phyloP scores from a whole-genome alignment of 129 eudicot genomes.

The Escallonia herrerae region DNA sequence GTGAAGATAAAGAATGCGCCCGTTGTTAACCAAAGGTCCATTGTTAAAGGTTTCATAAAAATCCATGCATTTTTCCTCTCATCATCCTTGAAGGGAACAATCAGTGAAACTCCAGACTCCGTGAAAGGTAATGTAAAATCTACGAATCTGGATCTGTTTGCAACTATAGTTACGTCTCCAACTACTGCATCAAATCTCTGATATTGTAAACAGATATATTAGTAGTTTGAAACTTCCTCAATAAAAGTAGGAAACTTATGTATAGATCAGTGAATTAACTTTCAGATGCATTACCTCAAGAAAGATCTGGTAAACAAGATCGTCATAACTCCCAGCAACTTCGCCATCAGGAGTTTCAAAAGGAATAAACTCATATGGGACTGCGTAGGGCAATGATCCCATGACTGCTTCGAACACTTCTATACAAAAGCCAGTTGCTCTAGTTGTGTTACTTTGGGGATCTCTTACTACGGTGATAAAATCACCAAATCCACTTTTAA shows the following conservation, averaged over 20 bases:
- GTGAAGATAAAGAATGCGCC: slow-evolving; percentile 24
- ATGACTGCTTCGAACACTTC: slow-evolving; percentile 34
- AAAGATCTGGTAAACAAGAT: slow-evolving; percentile 13
- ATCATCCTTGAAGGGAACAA: slow-evolving; percentile 23
- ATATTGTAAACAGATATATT: neutral
- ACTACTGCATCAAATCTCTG: slow-evolving; percentile 45
- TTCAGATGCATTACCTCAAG: slow-evolving; percentile 11
- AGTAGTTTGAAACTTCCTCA: neutral
- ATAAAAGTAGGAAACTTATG: neutral
- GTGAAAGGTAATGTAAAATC: slow-evolving; percentile 45
- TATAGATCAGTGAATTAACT: neutral
- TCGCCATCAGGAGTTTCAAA: slow-evolving; percentile 10
- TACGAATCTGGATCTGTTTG: slow-evolving; percentile 36
- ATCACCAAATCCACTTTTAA: neutral
- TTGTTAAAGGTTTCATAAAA: slow-evolving; percentile 38
- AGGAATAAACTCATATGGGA: slow-evolving; percentile 25
- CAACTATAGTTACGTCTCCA: slow-evolving; percentile 40
- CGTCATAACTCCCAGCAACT: slow-evolving; percentile 9
- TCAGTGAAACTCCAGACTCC: slow-evolving; percentile 39
- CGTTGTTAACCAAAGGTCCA: slow-evolving; percentile 36
- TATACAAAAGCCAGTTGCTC: slow-evolving; percentile 22
- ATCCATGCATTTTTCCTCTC: slow-evolving; percentile 34
- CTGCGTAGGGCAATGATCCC: slow-evolving; percentile 16
- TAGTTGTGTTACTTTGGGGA: neutral
- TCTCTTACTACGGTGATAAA: neutral